Percentiles rank a stretch among this genome's conserved stretches.
Conservation (phyloP, 306 rosid genomes). For the Glycine latifolia region DNA sequence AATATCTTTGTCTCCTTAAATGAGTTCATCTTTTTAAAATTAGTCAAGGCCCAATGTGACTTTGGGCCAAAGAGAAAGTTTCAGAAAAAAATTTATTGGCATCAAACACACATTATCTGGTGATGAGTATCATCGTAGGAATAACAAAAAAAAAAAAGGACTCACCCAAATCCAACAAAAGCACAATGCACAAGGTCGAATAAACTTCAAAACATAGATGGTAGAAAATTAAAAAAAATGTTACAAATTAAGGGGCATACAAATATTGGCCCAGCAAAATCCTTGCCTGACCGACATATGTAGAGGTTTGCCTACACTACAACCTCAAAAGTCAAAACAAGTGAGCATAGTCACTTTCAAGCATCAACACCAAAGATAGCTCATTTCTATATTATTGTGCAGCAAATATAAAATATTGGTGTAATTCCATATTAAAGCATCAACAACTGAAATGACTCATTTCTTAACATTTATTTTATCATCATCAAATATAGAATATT, state of each 20-base stretch:
- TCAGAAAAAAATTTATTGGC: background rate
- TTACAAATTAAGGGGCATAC: background rate
- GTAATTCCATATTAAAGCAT: constrained; percentile 27
- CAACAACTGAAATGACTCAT: constrained; percentile 20
- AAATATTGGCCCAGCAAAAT: constrained; percentile 37
- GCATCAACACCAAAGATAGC: constrained; percentile 31
- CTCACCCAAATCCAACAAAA: background rate
- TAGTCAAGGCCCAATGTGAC: too few relatives aligned
- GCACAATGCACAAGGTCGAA: constrained; percentile 28
- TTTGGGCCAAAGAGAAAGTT: background rate
- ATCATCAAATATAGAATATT: constrained; percentile 15
- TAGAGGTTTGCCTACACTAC: constrained; percentile 1
- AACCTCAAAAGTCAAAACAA: too few relatives aligned
- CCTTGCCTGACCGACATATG: constrained; percentile 23
- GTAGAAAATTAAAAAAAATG: background rate
- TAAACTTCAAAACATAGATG: background rate
- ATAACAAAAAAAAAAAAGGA: background rate
- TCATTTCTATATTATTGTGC: constrained; percentile 14
- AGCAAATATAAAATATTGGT: constrained; percentile 15
- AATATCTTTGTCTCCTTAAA: too few relatives aligned
- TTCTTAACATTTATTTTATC: constrained; percentile 30
- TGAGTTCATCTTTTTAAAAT: too few relatives aligned
- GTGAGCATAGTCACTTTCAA: constrained; percentile 28
- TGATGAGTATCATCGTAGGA: background rate
- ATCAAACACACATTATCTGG: background rate